Percentiles rank a stretch among this genome's conserved stretches.
Evolutionary conservation across 495 filamentous ascomycete species (phyloP).

Genomic region (Neurospora cerealis): DNA sequence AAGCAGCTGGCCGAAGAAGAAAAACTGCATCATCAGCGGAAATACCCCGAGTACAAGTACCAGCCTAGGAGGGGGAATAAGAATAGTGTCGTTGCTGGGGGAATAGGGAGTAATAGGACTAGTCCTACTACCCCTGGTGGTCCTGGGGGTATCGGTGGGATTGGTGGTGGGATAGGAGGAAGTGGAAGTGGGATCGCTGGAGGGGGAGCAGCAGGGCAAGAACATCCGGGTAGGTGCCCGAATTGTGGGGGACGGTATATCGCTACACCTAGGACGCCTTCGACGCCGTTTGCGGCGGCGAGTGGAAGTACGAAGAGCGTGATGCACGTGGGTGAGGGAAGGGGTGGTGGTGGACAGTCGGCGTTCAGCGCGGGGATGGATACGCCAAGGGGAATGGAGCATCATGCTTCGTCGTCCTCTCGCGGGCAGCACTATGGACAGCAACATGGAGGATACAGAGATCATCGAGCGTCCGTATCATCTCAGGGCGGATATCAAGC

Average conservation of each 20-base stretch:
- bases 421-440: neutral
- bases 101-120: neutral
- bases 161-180: neutral
- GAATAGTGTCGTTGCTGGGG: conserved; percentile 21
- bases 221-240: conserved; percentile 43
- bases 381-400: neutral
- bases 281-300: conserved; percentile 37
- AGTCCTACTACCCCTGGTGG: neutral
- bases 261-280: conserved; percentile 43
- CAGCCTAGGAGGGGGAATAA: conserved; percentile 67
- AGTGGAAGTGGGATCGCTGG: neutral
- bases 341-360: neutral
- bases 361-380: neutral
- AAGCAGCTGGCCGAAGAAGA: conserved; percentile 89
- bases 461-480: neutral
- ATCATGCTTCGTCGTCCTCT: neutral
- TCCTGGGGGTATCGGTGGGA: neutral
- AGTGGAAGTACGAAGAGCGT: neutral
- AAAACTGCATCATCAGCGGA: conserved; percentile 77
- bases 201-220: conserved; percentile 20
- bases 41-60: conserved; percentile 91
- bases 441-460: neutral
- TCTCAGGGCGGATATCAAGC: neutral
- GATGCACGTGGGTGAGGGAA: neutral
- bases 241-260: conserved; percentile 57